phyloP scores from a whole-genome alignment of 2,329 filamentous ascomycete species.

The Colletotrichum spaethianum region DNA sequence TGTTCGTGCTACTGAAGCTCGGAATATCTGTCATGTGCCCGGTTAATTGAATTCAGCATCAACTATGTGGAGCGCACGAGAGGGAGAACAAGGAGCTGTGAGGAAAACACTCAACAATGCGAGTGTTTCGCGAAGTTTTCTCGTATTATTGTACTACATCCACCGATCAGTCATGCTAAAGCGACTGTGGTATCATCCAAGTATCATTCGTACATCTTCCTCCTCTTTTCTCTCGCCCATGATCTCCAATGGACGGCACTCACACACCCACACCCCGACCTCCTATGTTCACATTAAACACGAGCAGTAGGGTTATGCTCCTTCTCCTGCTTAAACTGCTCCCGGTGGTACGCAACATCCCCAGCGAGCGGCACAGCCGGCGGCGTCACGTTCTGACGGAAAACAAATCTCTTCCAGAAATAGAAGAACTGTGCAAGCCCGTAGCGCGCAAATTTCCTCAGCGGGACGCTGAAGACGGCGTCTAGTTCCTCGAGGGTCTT shows the following conservation, averaged over 20 bases:
- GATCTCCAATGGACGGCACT: neutral
- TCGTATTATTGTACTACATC: neutral
- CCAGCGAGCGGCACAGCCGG: conserved; percentile 34
- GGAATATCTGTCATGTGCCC: too few relatives aligned
- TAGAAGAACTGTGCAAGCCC: conserved; percentile 45
- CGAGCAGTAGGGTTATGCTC: conserved; percentile 1
- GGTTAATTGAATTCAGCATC: too few relatives aligned
- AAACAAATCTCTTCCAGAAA: conserved; percentile 45
- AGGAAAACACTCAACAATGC: neutral
- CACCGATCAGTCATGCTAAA: neutral
- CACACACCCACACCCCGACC: too few relatives aligned
- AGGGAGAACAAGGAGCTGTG: too few relatives aligned
- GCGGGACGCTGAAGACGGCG: conserved; percentile 33
- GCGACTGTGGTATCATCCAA: neutral
- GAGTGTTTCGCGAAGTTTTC: neutral
- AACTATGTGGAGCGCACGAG: too few relatives aligned
- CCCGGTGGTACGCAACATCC: conserved; percentile 1
- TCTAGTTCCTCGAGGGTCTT: conserved; percentile 61
- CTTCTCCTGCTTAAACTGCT: neutral
- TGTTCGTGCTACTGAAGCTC: too few relatives aligned
- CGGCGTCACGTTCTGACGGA: conserved; percentile 38
- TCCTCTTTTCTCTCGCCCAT: neutral
- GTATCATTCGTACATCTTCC: neutral
- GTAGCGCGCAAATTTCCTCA: conserved; percentile 32
- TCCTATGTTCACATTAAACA: neutral